Evolutionary conservation across 768 basidiomycete genomes (phyloP).

Genomic region (Xerocomellus chrysenteron): DNA sequence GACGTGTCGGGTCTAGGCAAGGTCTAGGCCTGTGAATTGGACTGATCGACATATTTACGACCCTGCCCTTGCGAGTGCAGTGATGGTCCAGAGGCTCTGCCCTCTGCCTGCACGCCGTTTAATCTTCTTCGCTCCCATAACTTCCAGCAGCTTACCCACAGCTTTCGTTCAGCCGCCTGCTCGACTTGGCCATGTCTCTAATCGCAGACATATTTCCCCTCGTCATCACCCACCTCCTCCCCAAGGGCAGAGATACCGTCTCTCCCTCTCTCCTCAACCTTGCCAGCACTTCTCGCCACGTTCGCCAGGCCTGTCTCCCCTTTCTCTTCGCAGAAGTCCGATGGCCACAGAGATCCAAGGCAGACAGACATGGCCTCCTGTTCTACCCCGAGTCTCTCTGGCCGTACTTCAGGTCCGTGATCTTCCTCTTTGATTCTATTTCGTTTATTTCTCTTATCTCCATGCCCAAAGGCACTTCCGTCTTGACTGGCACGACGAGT

Average conservation of each 20-base stretch:
- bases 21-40: conserved; percentile 27
- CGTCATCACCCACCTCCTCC: conserved; percentile 29
- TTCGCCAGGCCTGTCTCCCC: conserved; percentile 32
- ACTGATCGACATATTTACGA: conserved; percentile 20
- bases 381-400: conserved; percentile 33
- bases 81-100: conserved; percentile 5
- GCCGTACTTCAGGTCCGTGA: conserved; percentile 30
- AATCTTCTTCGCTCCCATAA: conserved; percentile 1
- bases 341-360: conserved; percentile 33
- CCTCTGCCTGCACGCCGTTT: conserved; percentile 10
- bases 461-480: conserved; percentile 26
- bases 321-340: conserved; percentile 33
- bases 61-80: neutral
- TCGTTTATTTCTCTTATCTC: neutral
- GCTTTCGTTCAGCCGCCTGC: neutral
- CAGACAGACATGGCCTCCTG: conserved; percentile 24
- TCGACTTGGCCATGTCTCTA: conserved; percentile 24
- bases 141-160: neutral
- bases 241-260: neutral
- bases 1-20: conserved; percentile 11
- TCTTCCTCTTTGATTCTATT: too few relatives aligned
- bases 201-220: conserved; percentile 37
- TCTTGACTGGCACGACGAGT: conserved; percentile 37
- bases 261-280: conserved; percentile 23
- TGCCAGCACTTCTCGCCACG: conserved; percentile 21